Base-by-base conservation (phyloP, 2,329 filamentous ascomycete species). In the Nigrospora oryzae region DNA sequence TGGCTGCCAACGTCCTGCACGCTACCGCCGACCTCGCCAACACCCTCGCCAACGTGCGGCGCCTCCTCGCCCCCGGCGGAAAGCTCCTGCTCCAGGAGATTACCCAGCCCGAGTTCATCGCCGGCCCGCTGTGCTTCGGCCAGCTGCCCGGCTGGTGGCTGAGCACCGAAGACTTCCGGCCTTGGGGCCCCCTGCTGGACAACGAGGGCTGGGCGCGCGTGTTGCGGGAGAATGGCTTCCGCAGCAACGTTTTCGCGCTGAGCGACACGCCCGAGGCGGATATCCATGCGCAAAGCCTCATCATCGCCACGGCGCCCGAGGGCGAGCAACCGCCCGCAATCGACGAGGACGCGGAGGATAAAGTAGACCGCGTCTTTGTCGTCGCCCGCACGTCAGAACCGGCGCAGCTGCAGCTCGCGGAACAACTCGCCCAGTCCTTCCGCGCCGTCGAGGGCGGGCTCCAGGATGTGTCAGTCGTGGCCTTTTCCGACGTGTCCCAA, bases 1-100 rank as follows among this genome's bases (percentile, higher is more conserved):
- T 62, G 15, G 57, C 58, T n/a, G 57, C 57, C 44, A 58, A 60
- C 39, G 60, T 61, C 13, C 51, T 62, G 12, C 59, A 60, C 44
- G 57, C 57, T 38, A 58, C 59, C 10, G 53, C 52, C 13, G 53
- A 56, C 23, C 53, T 62, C 15, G 51, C 50, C 14, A 52, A 47
- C 2, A 56, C 58, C 14, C 37, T 63, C 14, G 48, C 46, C 3
- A 58, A 60, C 31, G 53, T 52, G 14, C 51, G 48, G n/a, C 49
- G 50, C 36, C 52, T 63, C 0, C 45, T 63, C 3, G 56, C 53
- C 38, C 61, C 60, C 8, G 59, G 33, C 1, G 40, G 40, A 4
- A 42, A 42, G 17, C 33, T 42, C 12, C 19, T 42, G 14, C 17
- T 42, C 2, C 40, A 42, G 19, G 40, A 42, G 13, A 42, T 42